phyloP scores from a whole-genome alignment of 345 rosid species.

The Isatis tinctoria region DNA sequence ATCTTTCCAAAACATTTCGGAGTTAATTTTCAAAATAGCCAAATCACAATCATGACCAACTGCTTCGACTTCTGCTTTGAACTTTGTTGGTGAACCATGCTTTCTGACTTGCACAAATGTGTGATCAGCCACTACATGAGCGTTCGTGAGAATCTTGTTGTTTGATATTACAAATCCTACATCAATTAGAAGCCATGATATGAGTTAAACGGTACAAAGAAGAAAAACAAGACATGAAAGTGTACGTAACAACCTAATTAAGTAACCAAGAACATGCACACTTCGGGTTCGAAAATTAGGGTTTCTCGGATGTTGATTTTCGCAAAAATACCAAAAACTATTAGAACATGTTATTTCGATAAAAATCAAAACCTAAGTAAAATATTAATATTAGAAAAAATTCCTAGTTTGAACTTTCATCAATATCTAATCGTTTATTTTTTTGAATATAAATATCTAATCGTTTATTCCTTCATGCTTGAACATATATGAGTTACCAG shows the following conservation, averaged over 20 bases:
- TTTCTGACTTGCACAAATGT: constrained; percentile 72
- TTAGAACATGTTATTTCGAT: neutral
- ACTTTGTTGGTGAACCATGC: constrained; percentile 65
- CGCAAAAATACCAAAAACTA: neutral
- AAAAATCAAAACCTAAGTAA: neutral
- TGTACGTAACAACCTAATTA: neutral
- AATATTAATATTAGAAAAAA: neutral
- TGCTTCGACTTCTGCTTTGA: constrained; percentile 55
- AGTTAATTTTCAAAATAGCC: constrained; percentile 56
- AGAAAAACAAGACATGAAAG: neutral
- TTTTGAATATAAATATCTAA: too few relatives aligned
- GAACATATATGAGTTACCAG: constrained; percentile 41
- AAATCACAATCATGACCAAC: constrained; percentile 81
- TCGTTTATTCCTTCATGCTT: too few relatives aligned
- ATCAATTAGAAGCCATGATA: neutral
- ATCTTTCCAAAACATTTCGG: constrained; percentile 18
- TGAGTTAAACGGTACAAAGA: neutral
- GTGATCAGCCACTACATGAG: constrained; percentile 77
- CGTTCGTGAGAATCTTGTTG: constrained; percentile 64
- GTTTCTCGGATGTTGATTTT: neutral
- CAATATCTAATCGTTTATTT: neutral
- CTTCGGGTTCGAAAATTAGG: neutral
- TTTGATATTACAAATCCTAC: constrained; percentile 40
- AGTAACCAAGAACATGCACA: neutral
- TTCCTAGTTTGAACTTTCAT: neutral